Evolutionary conservation across 164 flowering plant species (phyloP), one percentile per base, ranked within the genome.

Genomic region (Tinospora cordifolia): DNA sequence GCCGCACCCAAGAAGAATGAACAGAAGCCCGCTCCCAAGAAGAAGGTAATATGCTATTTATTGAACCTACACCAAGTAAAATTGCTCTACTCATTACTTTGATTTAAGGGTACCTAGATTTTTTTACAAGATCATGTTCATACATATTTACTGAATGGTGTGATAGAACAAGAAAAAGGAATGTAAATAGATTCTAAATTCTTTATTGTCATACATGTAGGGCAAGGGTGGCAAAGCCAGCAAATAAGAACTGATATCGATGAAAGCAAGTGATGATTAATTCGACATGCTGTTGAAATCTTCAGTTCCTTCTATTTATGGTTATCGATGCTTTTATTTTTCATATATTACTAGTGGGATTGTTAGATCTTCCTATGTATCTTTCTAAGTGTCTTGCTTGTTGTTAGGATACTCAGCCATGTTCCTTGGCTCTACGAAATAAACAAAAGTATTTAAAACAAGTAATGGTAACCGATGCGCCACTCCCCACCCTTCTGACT

Each of bases 151-250:
- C n/a, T 0, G 24, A 8, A 30, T 30, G 36, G 36, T 30, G 2
- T 30, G 36, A 30, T 30, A 1, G 4, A 30, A 30, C 36, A 30
- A 30, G 36, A 30, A 30, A 2, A 30, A 30, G 36, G 36, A 30
- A 30, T 30, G 36, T 30, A 30, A 30, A 2, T 30, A 30, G 36
- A 30, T 4, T 30, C 3, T 30, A 30, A 30, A 1, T 30, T 30
- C 36, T 30, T 2, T 26, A n/a, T 40, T 70, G 34, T 25, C 19
- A 40, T 21, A 39, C 72, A 47, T 70, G 12, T 62, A 81, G 82
- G 80, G 75, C 30, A 79, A 79, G 71, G 80, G 77, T 65, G 79
- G 78, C 40, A 78, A 78, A 66, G n/a, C 62, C 77, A 46, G 83
- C 72, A 66, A 77, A 74, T 10, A 80, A 77, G 79, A 73, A 72